Evolutionary conservation across 768 basidiomycete species (phyloP), one percentile per base, ranked within the genome.

Genomic region (Pluteus cervinus): DNA sequence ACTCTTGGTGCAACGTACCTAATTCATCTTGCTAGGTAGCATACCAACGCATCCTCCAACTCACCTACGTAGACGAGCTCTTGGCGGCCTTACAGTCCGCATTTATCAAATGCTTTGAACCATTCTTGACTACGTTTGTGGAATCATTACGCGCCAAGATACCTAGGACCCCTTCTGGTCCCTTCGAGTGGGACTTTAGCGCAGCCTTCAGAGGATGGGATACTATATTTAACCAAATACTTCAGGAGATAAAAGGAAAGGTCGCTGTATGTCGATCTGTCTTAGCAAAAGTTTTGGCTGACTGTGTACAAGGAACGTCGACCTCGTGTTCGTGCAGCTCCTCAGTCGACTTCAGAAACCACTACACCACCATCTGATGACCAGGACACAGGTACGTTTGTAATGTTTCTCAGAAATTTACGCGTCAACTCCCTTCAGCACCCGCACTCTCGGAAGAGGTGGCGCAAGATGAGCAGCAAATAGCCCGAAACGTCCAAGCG

Each of bases 11-110:
- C 31, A 43, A 39, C 40, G 42, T 30, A 16, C 14, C 43, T 18
- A 18, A 37, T 28, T 16, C 10, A 23, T 29, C 9, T 22, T 41
- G 3, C 51, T n/a, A 94, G 91, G 91, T 94, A 37, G 90, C 92
- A 25, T 98, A 96, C 65, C 92, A 96, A 54, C 86, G 93, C 40
- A 90, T 99, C 42, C 73, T 99, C 12, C 92, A 94, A 43, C 73
- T 99, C 24, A 82, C 91, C 7, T 98, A 97, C 54, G 84, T 96
- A 39, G 89, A 93, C 1, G 86, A 90, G 29, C 79, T 99, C 14
- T 71, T 99, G 17, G 62, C 64, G 9, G 76, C 86, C 4, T 71
- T 93, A 51, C 91, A 90, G 52, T 65, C 78, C 0, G 70, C 94
- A 30, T 99, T 98, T 54, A 65, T 94, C 48, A 81, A 88, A 54